Conservation (phyloP, 257 asterid genomes). For the Eustoma russellianum region DNA sequence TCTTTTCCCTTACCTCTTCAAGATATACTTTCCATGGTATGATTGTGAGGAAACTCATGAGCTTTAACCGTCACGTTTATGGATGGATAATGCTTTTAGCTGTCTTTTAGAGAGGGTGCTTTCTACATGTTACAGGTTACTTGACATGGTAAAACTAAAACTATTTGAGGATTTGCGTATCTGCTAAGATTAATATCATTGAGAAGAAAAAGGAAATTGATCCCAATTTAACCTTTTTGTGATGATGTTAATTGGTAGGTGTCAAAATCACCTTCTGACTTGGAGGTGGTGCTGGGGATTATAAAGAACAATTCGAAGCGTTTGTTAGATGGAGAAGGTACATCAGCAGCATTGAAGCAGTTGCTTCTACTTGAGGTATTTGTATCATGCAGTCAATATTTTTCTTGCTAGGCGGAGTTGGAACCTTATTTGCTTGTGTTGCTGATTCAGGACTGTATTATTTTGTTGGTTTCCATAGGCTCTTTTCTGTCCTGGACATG, state of each 20-base stretch:
- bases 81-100: no score
- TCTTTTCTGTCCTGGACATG: no score
- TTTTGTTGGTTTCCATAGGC: no score
- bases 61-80: no score
- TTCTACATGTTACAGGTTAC: no score
- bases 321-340: slow-evolving; percentile 54
- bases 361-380: slow-evolving; percentile 82
- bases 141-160: no score
- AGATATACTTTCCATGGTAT: no score
- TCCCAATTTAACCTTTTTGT: slow-evolving; percentile 1
- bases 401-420: background rate
- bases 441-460: background rate
- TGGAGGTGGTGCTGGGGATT: slow-evolving; percentile 75
- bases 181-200: background rate
- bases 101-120: no score
- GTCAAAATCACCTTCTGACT: slow-evolving; percentile 86
- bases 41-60: no score
- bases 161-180: no score
- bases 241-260: slow-evolving; percentile 29
- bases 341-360: slow-evolving; percentile 61
- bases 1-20: no score
- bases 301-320: slow-evolving; percentile 74
- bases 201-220: slow-evolving; percentile 4
- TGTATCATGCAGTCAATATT: slow-evolving; percentile 10
- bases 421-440: slow-evolving; percentile 2